Percentiles rank a stretch among this genome's conserved stretches.
These are phyloP conservation scores for Dactylonectria estremocensis DNA, from an alignment of 2,329 filamentous ascomycete species.

Conservation along the genomic window DNA sequence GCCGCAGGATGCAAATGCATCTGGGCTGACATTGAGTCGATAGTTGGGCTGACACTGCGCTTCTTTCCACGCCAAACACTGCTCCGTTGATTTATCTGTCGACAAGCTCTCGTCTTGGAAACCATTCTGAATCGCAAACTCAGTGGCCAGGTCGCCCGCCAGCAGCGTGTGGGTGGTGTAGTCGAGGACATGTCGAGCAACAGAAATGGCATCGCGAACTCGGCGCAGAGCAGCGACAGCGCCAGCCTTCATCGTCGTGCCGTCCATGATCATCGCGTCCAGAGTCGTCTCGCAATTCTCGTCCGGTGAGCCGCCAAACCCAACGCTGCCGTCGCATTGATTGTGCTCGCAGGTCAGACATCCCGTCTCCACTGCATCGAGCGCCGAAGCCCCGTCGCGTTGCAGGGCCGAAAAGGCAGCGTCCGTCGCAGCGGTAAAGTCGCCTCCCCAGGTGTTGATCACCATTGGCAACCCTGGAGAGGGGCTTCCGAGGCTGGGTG, in stretches of 20 bases:
- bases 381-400: slow-evolving; percentile 53
- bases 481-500: slow-evolving; percentile 35
- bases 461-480: slow-evolving; percentile 63
- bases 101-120: slow-evolving; percentile 62
- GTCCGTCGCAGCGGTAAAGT: slow-evolving; percentile 67
- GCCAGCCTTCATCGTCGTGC: slow-evolving; percentile 66
- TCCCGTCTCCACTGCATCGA: slow-evolving; percentile 68
- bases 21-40: slow-evolving; percentile 61
- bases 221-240: slow-evolving; percentile 67
- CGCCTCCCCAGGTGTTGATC: slow-evolving; percentile 70
- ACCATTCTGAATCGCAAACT: slow-evolving; percentile 68
- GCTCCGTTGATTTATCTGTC: slow-evolving; percentile 57
- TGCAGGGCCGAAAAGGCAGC: slow-evolving; percentile 61
- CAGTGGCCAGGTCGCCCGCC: slow-evolving; percentile 67
- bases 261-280: slow-evolving; percentile 73
- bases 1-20: slow-evolving; percentile 61
- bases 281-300: slow-evolving; percentile 71
- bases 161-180: slow-evolving; percentile 67
- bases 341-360: slow-evolving; percentile 66
- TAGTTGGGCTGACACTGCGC: slow-evolving; percentile 67
- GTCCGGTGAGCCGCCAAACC: slow-evolving; percentile 69
- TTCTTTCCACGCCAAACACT: slow-evolving; percentile 61
- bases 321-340: slow-evolving; percentile 70
- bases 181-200: slow-evolving; percentile 66
- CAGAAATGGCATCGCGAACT: slow-evolving; percentile 63